Evolutionary conservation across 2,329 filamentous ascomycete species (phyloP), one percentile per base, ranked within the genome.

Genomic region (Didymosphaeria variabile): DNA sequence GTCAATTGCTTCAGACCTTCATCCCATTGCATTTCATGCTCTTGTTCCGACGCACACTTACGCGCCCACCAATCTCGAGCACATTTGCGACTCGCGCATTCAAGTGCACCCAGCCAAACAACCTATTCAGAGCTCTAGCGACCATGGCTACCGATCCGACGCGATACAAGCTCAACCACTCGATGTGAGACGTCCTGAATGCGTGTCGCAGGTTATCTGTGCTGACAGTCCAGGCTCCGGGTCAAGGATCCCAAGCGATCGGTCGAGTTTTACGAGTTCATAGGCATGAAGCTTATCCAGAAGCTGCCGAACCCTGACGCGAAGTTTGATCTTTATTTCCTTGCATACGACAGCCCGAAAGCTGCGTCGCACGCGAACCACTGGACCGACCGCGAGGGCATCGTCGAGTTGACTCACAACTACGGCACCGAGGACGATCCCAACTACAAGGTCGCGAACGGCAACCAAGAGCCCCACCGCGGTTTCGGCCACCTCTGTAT

Each of bases 271-370:
- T 99, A 98, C 80, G 90, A 97, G 77, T 91, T 93, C 79, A 87
- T 99, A 19, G 95, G 95, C 71, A 89, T 98, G 86, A 93, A 85
- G 75, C 81, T 93, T 64, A 86, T 98, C 79, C 88, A 92, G 74
- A 91, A 94, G 81, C 84, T 95, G 50, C 84, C 90, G 64, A 91
- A 93, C 74, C 91, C 94, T 15, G 93, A 97, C 62, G 88, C 88
- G 79, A 97, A 96, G 76, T 98, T 98, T 79, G 92, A 95, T 72
- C 88, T 97, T 31, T 98, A 98, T 84, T 98, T 98, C 82, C 85
- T 99, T 62, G 93, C 90, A 61, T 98, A 96, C 81, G 90, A 97
- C 76, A 87, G 88, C 34, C 87, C 92, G 10, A 84, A 86, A 40
- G 91, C 94, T 15, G 82, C 87, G n/a, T 95, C 91, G 10, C 83